These are phyloP conservation scores for Cyamopsis tetragonoloba DNA, from an alignment of 306 rosid species.

Conservation along the genomic window DNA sequence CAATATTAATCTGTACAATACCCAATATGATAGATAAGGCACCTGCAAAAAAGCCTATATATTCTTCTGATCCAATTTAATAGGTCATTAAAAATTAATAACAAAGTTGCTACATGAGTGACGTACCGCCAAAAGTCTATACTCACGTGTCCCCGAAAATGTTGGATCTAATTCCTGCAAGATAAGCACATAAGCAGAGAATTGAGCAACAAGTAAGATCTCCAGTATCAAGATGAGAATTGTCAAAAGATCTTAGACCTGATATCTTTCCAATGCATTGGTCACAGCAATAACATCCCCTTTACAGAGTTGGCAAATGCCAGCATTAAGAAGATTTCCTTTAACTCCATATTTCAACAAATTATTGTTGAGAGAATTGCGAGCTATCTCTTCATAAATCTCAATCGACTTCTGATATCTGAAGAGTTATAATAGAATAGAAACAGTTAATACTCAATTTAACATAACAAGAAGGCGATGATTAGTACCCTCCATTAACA, in stretches of 20 bases:
- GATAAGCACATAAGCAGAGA: slow-evolving; percentile 21
- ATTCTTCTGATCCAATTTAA: not conserved
- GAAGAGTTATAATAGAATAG: slow-evolving; percentile 22
- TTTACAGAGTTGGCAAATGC: slow-evolving; percentile 91
- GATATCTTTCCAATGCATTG: slow-evolving; percentile 80
- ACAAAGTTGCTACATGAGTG: not conserved
- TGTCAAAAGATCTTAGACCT: slow-evolving; percentile 44
- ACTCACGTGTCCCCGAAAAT: slow-evolving; percentile 91
- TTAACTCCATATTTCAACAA: slow-evolving; percentile 95
- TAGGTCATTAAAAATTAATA: not conserved
- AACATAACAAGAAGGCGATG: not conserved
- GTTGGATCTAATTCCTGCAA: slow-evolving; percentile 95
- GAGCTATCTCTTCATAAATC: slow-evolving; percentile 85
- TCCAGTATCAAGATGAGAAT: slow-evolving; percentile 16
- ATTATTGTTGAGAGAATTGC: slow-evolving; percentile 77
- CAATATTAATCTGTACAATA: not conserved
- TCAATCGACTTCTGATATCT: slow-evolving; percentile 81
- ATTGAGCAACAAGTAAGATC: slow-evolving; percentile 22
- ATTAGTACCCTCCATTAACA: slow-evolving; percentile 6
- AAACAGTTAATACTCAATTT: not conserved
- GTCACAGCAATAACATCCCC: slow-evolving; percentile 77
- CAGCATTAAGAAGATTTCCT: slow-evolving; percentile 98
- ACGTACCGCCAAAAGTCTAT: slow-evolving; percentile 69
- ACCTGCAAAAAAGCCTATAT: not conserved
- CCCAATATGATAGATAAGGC: not conserved